These are phyloP conservation scores for Russula ochroleuca DNA, from an alignment of 768 basidiomycete species.

Conservation along the genomic window DNA sequence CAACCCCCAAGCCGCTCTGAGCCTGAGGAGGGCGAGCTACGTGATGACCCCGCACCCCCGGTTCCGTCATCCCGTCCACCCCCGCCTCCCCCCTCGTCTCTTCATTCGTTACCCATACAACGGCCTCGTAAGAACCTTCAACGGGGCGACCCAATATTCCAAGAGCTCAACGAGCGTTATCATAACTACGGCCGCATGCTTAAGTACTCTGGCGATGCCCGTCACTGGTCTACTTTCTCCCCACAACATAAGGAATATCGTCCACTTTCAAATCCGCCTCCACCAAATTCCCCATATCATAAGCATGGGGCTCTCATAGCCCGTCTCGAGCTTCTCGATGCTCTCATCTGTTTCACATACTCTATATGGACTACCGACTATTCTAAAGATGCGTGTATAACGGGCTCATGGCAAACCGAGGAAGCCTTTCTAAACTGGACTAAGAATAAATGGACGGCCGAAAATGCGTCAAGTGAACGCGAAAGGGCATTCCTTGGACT, in stretches of 20 bases:
- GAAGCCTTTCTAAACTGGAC: conserved; percentile 68
- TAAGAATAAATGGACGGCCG: conserved; percentile 58
- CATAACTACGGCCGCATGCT: conserved; percentile 65
- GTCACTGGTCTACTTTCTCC: conserved; percentile 70
- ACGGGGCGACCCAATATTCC: conserved; percentile 47
- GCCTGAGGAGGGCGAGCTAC: conserved; percentile 47
- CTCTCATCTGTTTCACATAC: conserved; percentile 79
- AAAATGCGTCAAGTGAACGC: conserved; percentile 43
- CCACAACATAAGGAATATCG: conserved; percentile 60
- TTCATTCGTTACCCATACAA: conserved; percentile 52
- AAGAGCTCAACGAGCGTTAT: conserved; percentile 64
- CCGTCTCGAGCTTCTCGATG: conserved; percentile 74
- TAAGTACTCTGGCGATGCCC: conserved; percentile 80
- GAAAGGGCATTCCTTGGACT: conserved; percentile 67
- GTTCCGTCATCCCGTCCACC: conserved; percentile 24
- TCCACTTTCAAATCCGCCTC: conserved; percentile 59
- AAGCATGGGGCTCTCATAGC: conserved; percentile 72
- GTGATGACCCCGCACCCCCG: conserved; percentile 36
- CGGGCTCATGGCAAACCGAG: conserved; percentile 64
- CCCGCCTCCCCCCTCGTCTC: conserved; percentile 32
- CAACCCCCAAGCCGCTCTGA: conserved; percentile 37
- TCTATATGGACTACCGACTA: conserved; percentile 78
- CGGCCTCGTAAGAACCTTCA: conserved; percentile 56
- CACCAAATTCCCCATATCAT: conserved; percentile 64
- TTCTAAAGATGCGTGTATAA: conserved; percentile 49